Percentiles rank a stretch among this genome's conserved stretches.
These are phyloP conservation scores for Ajuga chamaepitys DNA, from an alignment of 257 asterid genomes.

Conservation along the genomic window DNA sequence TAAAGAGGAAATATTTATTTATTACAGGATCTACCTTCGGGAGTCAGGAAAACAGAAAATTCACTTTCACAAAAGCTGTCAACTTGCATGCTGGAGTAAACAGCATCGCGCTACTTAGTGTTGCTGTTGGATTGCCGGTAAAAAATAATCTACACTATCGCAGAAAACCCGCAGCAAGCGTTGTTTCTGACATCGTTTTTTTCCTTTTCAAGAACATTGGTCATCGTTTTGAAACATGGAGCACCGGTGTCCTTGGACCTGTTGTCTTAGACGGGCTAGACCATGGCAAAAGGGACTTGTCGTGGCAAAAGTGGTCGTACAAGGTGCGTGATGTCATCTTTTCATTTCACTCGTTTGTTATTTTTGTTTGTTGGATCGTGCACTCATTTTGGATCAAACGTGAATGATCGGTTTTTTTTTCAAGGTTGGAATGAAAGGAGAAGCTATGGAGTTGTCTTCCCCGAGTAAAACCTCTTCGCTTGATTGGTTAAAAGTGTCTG, in stretches of 20 bases:
- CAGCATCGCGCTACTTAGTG: constrained; percentile 69
- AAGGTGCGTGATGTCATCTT: constrained; percentile 37
- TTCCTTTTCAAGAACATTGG: constrained; percentile 55
- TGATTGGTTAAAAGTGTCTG: constrained; percentile 57
- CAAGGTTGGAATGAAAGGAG: constrained; percentile 87
- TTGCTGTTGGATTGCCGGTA: constrained; percentile 86
- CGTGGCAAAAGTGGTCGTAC: constrained; percentile 91
- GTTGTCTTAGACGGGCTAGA: constrained; percentile 64
- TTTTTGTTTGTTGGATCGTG: not conserved
- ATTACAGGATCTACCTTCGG: constrained; percentile 81
- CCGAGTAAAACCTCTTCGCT: constrained; percentile 41
- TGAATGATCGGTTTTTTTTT: not conserved
- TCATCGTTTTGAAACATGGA: constrained; percentile 62
- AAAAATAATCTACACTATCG: too few species aligned
- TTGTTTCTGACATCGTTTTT: not conserved
- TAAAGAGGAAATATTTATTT: not conserved
- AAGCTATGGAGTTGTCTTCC: constrained; percentile 65
- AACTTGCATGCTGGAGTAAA: constrained; percentile 72
- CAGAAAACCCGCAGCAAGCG: not conserved
- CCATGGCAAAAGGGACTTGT: constrained; percentile 58
- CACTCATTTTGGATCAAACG: not conserved
- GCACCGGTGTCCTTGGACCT: constrained; percentile 79
- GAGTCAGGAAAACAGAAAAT: constrained; percentile 33
- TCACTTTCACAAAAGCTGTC: constrained; percentile 47
- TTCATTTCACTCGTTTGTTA: not conserved